Percentiles rank a stretch among this genome's conserved stretches.
Conservation (phyloP, 805 yeast species). For the Nakazawaea holstii region DNA sequence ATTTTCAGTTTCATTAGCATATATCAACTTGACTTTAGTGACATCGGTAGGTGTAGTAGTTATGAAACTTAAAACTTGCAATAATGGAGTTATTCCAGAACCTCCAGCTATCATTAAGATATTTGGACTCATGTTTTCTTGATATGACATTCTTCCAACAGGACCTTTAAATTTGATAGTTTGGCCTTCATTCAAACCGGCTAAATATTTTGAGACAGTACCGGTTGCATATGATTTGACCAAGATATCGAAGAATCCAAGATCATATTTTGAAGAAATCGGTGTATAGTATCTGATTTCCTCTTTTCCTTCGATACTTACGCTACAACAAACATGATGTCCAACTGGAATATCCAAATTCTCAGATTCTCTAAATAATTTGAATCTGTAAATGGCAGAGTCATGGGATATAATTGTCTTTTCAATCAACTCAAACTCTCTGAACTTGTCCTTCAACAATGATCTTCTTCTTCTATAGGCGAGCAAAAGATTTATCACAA, state of each 20-base stretch:
- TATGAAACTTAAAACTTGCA: slow-evolving; percentile 69
- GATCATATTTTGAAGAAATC: slow-evolving; percentile 61
- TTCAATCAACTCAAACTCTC: slow-evolving; percentile 62
- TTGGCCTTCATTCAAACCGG: slow-evolving; percentile 58
- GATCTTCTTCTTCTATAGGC: slow-evolving; percentile 38
- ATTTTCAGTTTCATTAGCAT: slow-evolving; percentile 71
- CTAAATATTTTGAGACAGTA: slow-evolving; percentile 61
- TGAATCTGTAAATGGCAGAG: slow-evolving; percentile 70
- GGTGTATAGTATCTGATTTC: slow-evolving; percentile 71
- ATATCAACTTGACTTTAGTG: slow-evolving; percentile 58
- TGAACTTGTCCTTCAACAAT: slow-evolving; percentile 50
- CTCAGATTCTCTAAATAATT: slow-evolving; percentile 54
- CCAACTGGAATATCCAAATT: slow-evolving; percentile 67
- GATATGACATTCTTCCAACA: slow-evolving; percentile 64
- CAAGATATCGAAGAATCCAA: slow-evolving; percentile 71
- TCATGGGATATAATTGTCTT: slow-evolving; percentile 69
- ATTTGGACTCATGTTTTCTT: slow-evolving; percentile 52
- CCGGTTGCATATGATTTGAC: slow-evolving; percentile 76
- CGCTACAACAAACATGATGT: slow-evolving; percentile 61
- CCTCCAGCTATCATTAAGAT: slow-evolving; percentile 79
- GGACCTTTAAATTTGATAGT: slow-evolving; percentile 73
- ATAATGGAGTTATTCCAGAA: slow-evolving; percentile 85
- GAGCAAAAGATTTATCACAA: slow-evolving; percentile 27
- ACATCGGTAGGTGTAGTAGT: slow-evolving; percentile 64
- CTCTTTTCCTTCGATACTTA: slow-evolving; percentile 43